Evolutionary conservation across 1,139 yeast species (phyloP).

Genomic region (Yamadazyma diddensiae): DNA sequence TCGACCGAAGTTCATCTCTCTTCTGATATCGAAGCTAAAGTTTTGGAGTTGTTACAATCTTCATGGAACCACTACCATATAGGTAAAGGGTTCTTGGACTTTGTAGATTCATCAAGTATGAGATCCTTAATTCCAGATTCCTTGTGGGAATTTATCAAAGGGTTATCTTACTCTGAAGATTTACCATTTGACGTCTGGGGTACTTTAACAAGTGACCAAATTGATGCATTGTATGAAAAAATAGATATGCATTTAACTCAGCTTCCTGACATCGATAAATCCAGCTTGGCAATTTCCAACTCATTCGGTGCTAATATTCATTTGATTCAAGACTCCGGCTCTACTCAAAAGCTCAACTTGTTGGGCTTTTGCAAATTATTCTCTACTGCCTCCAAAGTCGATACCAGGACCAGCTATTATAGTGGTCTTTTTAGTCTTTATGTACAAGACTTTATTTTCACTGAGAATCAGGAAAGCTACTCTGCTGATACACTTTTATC

Average conservation of each 20-base stretch:
- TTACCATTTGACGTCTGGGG: slow-evolving; percentile 2
- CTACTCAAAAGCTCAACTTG: slow-evolving; percentile 3
- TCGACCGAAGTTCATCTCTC: background rate
- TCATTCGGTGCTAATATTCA: slow-evolving; percentile 41
- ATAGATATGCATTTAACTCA: slow-evolving; percentile 11
- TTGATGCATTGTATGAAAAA: slow-evolving; percentile 12
- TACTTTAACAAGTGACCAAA: background rate
- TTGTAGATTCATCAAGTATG: slow-evolving; percentile 3
- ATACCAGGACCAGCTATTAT: slow-evolving; percentile 5
- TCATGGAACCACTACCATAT: slow-evolving; percentile 4
- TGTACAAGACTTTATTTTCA: slow-evolving; percentile 25
- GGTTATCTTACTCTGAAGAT: slow-evolving; percentile 5
- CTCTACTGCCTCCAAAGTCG: background rate
- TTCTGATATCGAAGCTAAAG: background rate
- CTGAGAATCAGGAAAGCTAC: slow-evolving; percentile 6
- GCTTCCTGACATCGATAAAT: slow-evolving; percentile 12
- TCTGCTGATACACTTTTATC: slow-evolving; percentile 2
- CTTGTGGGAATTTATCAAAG: slow-evolving; percentile 17
- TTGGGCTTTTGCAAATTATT: slow-evolving; percentile 7
- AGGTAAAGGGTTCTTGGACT: slow-evolving; percentile 7
- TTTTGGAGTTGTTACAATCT: slow-evolving; percentile 1
- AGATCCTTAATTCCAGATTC: slow-evolving; percentile 10
- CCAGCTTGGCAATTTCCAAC: slow-evolving; percentile 41
- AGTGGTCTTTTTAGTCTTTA: slow-evolving; percentile 24
- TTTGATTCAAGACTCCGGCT: slow-evolving; percentile 20